phyloP scores from a whole-genome alignment of 192 early-diverging fungal genomes.

The Piromyces sp. region DNA sequence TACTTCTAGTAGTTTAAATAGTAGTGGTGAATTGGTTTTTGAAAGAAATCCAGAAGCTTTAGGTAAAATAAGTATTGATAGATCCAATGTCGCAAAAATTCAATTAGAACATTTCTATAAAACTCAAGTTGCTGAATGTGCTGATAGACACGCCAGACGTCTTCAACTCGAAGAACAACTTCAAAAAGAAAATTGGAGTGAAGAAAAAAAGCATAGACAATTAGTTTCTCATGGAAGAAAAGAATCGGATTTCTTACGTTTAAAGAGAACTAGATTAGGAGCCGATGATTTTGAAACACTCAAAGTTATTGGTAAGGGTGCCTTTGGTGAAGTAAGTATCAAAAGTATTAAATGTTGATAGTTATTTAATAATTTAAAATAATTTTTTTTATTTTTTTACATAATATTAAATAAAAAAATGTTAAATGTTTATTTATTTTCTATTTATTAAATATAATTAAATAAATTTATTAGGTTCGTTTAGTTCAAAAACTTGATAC shows the following conservation, averaged over 20 bases:
- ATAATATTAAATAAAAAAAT: no score
- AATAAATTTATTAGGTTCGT: constrained; percentile 57
- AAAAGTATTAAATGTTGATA: no score
- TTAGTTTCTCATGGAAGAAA: constrained; percentile 58
- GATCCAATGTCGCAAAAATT: constrained; percentile 74
- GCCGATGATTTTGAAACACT: constrained; percentile 86
- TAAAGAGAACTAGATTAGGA: constrained; percentile 67
- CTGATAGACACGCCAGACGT: constrained; percentile 49
- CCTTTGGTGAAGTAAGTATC: constrained; percentile 76
- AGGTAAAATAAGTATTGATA: constrained; percentile 56
- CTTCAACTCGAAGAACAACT: constrained; percentile 65
- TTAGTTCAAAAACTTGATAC: constrained; percentile 90
- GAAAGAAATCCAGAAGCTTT: not conserved
- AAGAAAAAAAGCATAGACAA: constrained; percentile 77
- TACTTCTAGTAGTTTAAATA: not conserved
- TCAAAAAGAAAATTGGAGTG: constrained; percentile 53
- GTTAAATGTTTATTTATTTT: no score
- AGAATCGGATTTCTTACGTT: constrained; percentile 84
- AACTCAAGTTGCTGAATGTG: constrained; percentile 67
- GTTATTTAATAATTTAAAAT: no score
- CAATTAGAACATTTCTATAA: constrained; percentile 90
- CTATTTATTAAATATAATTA: no score
- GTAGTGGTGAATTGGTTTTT: not conserved
- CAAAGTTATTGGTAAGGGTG: constrained; percentile 96
- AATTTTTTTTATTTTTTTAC: no score